These are phyloP conservation scores for Aureobasidium sp. DNA, from an alignment of 2,329 filamentous ascomycete species.

Conservation along the genomic window DNA sequence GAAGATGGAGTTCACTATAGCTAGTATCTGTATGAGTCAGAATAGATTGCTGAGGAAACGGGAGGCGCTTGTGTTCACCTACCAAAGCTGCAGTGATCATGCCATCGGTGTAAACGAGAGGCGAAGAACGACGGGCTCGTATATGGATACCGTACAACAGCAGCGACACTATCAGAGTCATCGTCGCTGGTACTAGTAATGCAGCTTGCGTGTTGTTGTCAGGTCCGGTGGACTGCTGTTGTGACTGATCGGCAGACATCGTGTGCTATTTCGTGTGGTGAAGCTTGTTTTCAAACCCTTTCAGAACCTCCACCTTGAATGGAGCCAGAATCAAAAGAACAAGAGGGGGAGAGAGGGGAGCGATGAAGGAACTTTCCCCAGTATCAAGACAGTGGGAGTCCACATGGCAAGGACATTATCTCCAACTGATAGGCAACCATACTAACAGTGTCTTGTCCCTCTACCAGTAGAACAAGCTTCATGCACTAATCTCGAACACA, in stretches of 20 bases:
- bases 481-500: slow-evolving; percentile 11
- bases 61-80: neutral
- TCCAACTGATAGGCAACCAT: neutral
- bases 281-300: neutral
- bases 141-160: slow-evolving; percentile 9
- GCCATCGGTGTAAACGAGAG: slow-evolving; percentile 10
- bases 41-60: neutral
- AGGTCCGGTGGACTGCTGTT: neutral
- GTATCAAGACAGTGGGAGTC: no score
- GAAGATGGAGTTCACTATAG: neutral
- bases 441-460: neutral
- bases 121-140: slow-evolving; percentile 2
- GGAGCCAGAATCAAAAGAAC: neutral
- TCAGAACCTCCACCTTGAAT: neutral
- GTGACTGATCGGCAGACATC: slow-evolving; percentile 8
- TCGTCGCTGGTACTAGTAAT: slow-evolving; percentile 4
- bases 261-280: neutral
- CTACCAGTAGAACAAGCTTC: neutral
- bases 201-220: neutral
- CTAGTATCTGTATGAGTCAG: slow-evolving; percentile 3
- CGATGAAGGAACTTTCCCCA: neutral
- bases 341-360: neutral
- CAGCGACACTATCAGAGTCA: neutral
- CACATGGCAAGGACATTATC: slow-evolving; percentile 10
- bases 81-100: slow-evolving; percentile 15